A percentile compares a stretch with the other conserved stretches of the same genome.
Evolutionary conservation across 768 basidiomycete genomes (phyloP).

Genomic region (Trametes villosa): DNA sequence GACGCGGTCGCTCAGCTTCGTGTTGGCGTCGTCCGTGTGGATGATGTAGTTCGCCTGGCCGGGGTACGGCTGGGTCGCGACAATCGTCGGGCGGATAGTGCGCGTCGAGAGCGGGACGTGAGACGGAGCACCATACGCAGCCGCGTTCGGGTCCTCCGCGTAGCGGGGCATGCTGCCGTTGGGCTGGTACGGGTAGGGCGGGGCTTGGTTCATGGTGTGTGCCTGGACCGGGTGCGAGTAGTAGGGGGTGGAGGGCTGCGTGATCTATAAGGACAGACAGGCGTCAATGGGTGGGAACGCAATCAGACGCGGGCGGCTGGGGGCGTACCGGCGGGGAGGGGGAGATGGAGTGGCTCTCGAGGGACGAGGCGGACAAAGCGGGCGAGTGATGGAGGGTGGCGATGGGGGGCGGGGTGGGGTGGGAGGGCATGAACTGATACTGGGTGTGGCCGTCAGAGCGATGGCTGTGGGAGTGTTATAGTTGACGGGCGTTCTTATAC

Average conservation of each 20-base stretch:
- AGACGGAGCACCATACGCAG: slow-evolving; percentile 29
- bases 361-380: slow-evolving; percentile 59
- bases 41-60: slow-evolving; percentile 45
- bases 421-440: slow-evolving; percentile 40
- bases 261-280: slow-evolving; percentile 34
- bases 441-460: slow-evolving; percentile 42
- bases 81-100: slow-evolving; percentile 29
- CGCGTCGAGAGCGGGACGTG: slow-evolving; percentile 33
- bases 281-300: slow-evolving; percentile 46
- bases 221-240: slow-evolving; percentile 22
- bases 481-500: slow-evolving; percentile 24
- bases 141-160: slow-evolving; percentile 12
- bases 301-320: slow-evolving; percentile 36
- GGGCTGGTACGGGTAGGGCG: slow-evolving; percentile 24
- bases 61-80: slow-evolving; percentile 41
- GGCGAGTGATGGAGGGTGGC: slow-evolving; percentile 62
- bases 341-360: slow-evolving; percentile 61
- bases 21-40: slow-evolving; percentile 79
- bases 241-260: slow-evolving; percentile 31
- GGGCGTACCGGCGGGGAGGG: slow-evolving; percentile 53
- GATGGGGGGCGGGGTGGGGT: slow-evolving; percentile 53
- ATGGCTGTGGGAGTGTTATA: slow-evolving; percentile 31
- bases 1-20: slow-evolving; percentile 78
- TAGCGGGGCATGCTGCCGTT: slow-evolving; percentile 20
- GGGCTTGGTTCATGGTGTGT: slow-evolving; percentile 20